phyloP scores from a whole-genome alignment of 805 yeast species.

The Priceomyces melissophilus region DNA sequence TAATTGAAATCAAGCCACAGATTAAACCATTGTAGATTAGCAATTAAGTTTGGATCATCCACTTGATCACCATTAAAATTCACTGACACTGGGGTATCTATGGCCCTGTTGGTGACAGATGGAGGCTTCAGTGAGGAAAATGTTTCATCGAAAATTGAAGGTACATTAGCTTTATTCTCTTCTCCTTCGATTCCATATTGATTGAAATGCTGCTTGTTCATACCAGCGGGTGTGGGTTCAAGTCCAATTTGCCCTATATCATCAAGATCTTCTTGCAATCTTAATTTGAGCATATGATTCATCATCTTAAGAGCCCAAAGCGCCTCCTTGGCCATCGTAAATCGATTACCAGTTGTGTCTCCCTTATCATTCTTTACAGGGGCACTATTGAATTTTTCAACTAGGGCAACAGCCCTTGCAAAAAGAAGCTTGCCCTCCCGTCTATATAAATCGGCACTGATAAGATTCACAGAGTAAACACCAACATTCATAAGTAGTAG shows the following conservation, averaged over 20 bases:
- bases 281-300: slow-evolving; percentile 47
- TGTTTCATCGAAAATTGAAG: slow-evolving; percentile 3
- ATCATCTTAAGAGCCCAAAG: slow-evolving; percentile 60
- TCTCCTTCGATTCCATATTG: slow-evolving; percentile 39
- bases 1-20: slow-evolving; percentile 41
- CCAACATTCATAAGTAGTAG: slow-evolving; percentile 45
- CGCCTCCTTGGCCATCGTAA: slow-evolving; percentile 56
- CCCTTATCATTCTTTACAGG: slow-evolving; percentile 30
- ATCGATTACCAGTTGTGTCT: slow-evolving; percentile 28
- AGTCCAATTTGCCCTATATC: slow-evolving; percentile 41
- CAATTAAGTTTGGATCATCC: slow-evolving; percentile 31
- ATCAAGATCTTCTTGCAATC: slow-evolving; percentile 39
- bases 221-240: slow-evolving; percentile 52
- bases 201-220: slow-evolving; percentile 45
- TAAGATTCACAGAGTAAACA: slow-evolving; percentile 36
- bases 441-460: slow-evolving; percentile 38
- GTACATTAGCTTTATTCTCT: slow-evolving; percentile 1
- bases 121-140: too few species aligned
- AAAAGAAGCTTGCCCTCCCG: slow-evolving; percentile 21
- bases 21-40: slow-evolving; percentile 54
- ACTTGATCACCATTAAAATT: slow-evolving; percentile 1
- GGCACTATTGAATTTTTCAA: slow-evolving; percentile 22
- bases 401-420: slow-evolving; percentile 20
- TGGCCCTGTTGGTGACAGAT: background rate
- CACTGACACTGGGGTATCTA: slow-evolving; percentile 3